phyloP scores from a whole-genome alignment of 1,284 basidiomycete species.

The Trametes versicolor region DNA sequence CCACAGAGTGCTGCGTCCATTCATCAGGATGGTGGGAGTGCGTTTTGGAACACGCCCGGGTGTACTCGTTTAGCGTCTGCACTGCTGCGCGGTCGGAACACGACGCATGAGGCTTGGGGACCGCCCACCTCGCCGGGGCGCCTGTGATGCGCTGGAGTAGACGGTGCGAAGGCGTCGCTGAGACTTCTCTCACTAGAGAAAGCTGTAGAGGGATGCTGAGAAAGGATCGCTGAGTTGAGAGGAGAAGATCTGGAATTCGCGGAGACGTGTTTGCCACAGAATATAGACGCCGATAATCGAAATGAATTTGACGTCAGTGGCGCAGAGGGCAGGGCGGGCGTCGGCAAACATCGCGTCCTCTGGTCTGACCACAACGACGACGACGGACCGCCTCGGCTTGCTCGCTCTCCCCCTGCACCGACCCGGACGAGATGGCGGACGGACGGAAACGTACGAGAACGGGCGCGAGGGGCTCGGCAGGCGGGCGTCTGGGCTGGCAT shows the following conservation, averaged over 20 bases:
- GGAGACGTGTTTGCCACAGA: not conserved
- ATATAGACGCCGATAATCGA: not conserved
- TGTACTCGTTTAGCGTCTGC: not conserved
- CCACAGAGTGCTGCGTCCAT: not conserved
- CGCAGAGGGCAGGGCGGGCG: not conserved
- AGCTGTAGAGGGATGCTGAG: not conserved
- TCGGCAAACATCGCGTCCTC: not conserved
- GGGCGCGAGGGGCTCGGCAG: not conserved
- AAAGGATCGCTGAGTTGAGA: not conserved
- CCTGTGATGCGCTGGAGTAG: not conserved
- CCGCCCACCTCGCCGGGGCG: not conserved
- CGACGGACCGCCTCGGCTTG: not conserved
- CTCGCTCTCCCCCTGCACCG: not conserved
- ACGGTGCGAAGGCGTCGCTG: not conserved
- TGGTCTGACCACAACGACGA: constrained; percentile 3
- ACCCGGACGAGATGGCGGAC: constrained; percentile 3
- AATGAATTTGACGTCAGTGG: constrained; percentile 4
- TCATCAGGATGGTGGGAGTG: not conserved
- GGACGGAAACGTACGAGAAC: constrained; percentile 15
- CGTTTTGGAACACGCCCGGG: not conserved
- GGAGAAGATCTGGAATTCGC: not conserved
- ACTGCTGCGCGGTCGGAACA: not conserved
- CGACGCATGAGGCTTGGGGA: not conserved
- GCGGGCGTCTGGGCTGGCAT: constrained; percentile 5
- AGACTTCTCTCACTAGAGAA: not conserved